Evolutionary conservation across 352 stramenopile species (phyloP), one percentile per base, ranked within the genome.

Genomic region (Pythium brachiatum): DNA sequence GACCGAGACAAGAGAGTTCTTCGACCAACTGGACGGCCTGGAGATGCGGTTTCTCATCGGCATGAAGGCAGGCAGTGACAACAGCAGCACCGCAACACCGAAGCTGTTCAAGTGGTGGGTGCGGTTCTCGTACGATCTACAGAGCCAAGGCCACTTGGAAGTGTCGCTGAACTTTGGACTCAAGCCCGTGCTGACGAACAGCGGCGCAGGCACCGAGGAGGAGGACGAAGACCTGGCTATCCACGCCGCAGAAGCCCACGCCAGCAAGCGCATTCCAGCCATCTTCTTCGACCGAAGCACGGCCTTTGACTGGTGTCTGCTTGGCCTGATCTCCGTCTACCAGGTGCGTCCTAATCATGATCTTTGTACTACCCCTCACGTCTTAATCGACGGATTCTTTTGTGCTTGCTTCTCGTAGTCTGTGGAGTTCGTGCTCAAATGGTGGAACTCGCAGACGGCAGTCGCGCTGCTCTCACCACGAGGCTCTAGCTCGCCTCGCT

Each of bases 61-160:
- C 0, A 76, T 85, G 57, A 72, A 69, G 36, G 52, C 38, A 5
- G 23, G 64, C n/a, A 82, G 72, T 29, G 18, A 44, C 1, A 41
- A 60, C 5, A 57, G 4, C 27, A 38, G 29, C 11, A 57, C 18
- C 20, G 57, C 44, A 27, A 20, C 4, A 47, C 72, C 5, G 11
- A 72, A 75, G 27, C 50, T 86, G 21, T 85, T 79, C 27, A 57
- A 80, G 64, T 92, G 83, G 83, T 74, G 72, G 43, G 64, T 90
- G 4, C 69, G 69, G 25, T 86, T 92, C 54, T 72, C 70, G 25
- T 92, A 92, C 57, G 76, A 90, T 34, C 56, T 92, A 7, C 71
- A 81, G 47, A 88, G 81, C 50, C 83, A 90, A 54, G 77, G 83
- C 15, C 83, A 92, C 47, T 51, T 92, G 27, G 78, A 90, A 44